phyloP scores from a whole-genome alignment of 345 rosid genomes.

The Syzygium aqueum region DNA sequence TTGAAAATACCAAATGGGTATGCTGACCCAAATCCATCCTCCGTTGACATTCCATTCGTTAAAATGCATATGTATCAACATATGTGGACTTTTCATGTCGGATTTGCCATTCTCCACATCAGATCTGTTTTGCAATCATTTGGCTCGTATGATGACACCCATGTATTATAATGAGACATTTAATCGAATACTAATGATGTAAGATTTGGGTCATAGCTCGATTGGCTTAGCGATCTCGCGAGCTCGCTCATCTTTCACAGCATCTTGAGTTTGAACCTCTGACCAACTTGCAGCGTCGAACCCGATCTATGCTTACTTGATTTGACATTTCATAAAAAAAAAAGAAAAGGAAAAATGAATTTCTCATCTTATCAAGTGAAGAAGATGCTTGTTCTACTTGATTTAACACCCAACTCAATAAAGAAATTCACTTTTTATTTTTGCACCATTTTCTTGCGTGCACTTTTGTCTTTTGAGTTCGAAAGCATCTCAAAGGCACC shows the following conservation, averaged over 20 bases:
- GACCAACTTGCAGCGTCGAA: too few species aligned
- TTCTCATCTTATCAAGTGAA: too few species aligned
- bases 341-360: too few species aligned
- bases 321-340: too few species aligned
- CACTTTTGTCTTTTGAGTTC: background rate
- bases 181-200: background rate
- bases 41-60: rapidly evolving
- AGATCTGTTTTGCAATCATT: rapidly evolving
- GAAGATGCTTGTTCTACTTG: too few species aligned
- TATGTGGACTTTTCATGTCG: rapidly evolving
- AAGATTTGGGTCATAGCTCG: background rate
- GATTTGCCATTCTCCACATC: background rate
- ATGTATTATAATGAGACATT: background rate
- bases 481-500: background rate
- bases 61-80: background rate
- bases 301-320: too few species aligned
- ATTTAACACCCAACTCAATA: background rate
- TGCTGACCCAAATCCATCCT: background rate
- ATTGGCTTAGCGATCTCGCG: too few species aligned
- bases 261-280: too few species aligned
- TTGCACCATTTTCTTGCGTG: background rate
- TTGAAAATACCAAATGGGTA: background rate
- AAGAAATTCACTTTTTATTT: background rate
- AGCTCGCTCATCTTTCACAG: too few species aligned
- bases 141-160: background rate